A percentile compares a stretch with the other conserved stretches of the same genome.
phyloP scores from a whole-genome alignment of 1,139 yeast genomes.

The Trichomonascaceae sp. region DNA sequence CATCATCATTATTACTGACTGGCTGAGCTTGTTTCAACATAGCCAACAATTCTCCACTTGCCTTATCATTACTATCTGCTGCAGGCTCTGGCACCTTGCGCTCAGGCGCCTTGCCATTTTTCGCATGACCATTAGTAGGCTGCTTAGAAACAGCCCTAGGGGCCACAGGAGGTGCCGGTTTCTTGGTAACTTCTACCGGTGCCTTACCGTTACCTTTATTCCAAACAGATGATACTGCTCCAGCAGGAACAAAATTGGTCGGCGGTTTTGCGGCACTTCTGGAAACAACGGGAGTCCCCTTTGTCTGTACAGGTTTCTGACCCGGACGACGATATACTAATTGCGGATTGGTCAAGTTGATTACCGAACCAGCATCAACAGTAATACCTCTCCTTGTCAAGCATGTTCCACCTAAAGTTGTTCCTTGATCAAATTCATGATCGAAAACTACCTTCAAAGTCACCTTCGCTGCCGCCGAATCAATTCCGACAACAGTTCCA shows the following conservation, averaged over 20 bases:
- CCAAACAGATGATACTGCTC: constrained; percentile 8
- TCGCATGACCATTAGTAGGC: neutral
- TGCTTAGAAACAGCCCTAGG: neutral
- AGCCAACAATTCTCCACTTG: constrained; percentile 37
- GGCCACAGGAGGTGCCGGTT: neutral
- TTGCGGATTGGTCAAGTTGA: constrained; percentile 71
- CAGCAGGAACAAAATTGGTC: neutral
- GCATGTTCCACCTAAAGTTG: constrained; percentile 70
- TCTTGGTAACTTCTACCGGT: neutral
- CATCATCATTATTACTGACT: constrained; percentile 25
- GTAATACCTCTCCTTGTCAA: constrained; percentile 75
- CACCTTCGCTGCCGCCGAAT: constrained; percentile 50
- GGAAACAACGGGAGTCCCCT: neutral
- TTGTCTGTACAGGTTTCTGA: neutral
- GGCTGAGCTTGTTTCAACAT: constrained; percentile 29
- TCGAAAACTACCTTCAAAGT: constrained; percentile 78
- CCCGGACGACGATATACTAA: constrained; percentile 50
- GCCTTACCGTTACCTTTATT: neutral
- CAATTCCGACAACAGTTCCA: constrained; percentile 86
- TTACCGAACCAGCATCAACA: constrained; percentile 72
- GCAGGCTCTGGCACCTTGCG: constrained; percentile 7
- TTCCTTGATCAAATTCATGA: constrained; percentile 74
- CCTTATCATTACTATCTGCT: constrained; percentile 16
- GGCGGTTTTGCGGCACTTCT: neutral
- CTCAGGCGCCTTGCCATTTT: constrained; percentile 5